A percentile compares a stretch with the other conserved stretches of the same genome.
phyloP scores from a whole-genome alignment of 2,329 filamentous ascomycete species.

The Knoxdaviesia capensis region DNA sequence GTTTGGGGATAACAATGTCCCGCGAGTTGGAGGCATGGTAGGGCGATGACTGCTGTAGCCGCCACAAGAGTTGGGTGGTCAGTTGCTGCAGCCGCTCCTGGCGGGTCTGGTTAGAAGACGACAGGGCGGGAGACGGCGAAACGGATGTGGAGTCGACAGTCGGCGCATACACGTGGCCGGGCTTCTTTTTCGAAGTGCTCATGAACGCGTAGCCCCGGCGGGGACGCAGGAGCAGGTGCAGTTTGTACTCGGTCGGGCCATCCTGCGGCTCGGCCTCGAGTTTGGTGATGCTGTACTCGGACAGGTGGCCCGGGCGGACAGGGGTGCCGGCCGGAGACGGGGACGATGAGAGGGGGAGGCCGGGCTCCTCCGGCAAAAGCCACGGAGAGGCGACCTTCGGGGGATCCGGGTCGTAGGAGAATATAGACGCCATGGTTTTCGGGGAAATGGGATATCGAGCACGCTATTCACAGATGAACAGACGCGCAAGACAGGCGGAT shows the following conservation, averaged over 20 bases:
- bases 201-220: conserved; percentile 53
- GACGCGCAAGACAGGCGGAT: conserved; percentile 1
- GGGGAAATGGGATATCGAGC: not conserved
- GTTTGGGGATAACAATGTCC: conserved; percentile 51
- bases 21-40: conserved; percentile 67
- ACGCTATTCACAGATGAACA: not conserved
- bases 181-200: conserved; percentile 29
- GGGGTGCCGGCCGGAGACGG: conserved; percentile 5
- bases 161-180: conserved; percentile 6
- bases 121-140: conserved; percentile 11
- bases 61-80: conserved; percentile 88
- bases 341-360: conserved; percentile 10
- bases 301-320: conserved; percentile 19
- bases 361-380: conserved; percentile 37
- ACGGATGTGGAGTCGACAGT: conserved; percentile 1
- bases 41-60: conserved; percentile 82
- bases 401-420: conserved; percentile 81
- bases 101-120: conserved; percentile 43
- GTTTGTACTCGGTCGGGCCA: conserved; percentile 89
- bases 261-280: conserved; percentile 83
- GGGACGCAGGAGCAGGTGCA: conserved; percentile 69
- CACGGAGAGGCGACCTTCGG: conserved; percentile 81
- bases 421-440: conserved; percentile 66
- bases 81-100: conserved; percentile 76
- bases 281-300: conserved; percentile 49